Conservation (phyloP, 2,329 filamentous ascomycete species). For the Penicillium sp. region DNA sequence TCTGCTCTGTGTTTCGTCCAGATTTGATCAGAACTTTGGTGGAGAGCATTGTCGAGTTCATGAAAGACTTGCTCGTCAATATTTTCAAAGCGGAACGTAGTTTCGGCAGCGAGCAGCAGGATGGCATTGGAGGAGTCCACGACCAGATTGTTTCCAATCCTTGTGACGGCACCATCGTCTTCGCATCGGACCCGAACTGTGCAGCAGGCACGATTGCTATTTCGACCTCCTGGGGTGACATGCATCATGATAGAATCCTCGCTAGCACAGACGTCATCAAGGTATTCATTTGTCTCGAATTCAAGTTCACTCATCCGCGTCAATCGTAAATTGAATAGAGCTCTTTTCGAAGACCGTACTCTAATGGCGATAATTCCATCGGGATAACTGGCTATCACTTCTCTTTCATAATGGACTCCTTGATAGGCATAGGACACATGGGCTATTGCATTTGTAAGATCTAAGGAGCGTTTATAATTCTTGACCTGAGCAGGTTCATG, state of each 20-base stretch:
- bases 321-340: constrained; percentile 37
- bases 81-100: constrained; percentile 41
- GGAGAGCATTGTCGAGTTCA: constrained; percentile 32
- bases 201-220: constrained; percentile 40
- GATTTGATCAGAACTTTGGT: constrained; percentile 24
- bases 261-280: constrained; percentile 40
- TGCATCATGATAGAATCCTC: constrained; percentile 41
- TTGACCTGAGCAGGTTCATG: constrained; percentile 33
- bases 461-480: constrained; percentile 46
- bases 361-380: constrained; percentile 46
- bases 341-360: constrained; percentile 25
- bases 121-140: constrained; percentile 43
- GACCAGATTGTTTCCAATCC: constrained; percentile 41
- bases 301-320: constrained; percentile 47
- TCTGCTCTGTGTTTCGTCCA: constrained; percentile 39
- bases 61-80: constrained; percentile 30
- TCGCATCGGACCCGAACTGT: constrained; percentile 33
- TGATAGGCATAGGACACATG: constrained; percentile 44
- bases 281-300: constrained; percentile 51
- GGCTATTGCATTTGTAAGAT: constrained; percentile 42
- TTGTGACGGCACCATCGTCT: constrained; percentile 33
- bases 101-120: constrained; percentile 46
- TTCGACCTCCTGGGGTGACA: constrained; percentile 43
- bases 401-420: constrained; percentile 38
- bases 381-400: constrained; percentile 50